Conservation (phyloP, 768 basidiomycete species). For the Trametes sanguinea region DNA sequence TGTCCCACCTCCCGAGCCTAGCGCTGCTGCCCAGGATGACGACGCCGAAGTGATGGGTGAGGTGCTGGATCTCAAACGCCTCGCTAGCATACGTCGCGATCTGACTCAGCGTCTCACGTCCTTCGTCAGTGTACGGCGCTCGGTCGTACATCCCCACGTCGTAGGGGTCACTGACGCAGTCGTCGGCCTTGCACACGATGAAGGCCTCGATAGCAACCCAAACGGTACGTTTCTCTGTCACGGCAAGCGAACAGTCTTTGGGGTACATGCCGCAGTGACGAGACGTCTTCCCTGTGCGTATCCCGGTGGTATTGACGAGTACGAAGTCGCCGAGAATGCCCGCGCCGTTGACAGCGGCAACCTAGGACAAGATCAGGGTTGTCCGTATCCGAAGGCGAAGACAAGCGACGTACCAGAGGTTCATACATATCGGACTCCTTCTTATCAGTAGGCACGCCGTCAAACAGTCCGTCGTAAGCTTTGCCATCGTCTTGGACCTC, state of each 20-base stretch:
- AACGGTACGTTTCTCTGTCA: background rate
- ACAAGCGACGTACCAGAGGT: too few relatives aligned
- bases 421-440: too few relatives aligned
- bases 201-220: background rate
- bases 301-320: too few relatives aligned
- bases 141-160: background rate
- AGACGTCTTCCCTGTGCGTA: too few relatives aligned
- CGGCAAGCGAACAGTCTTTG: background rate
- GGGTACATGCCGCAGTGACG: background rate
- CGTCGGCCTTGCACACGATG: background rate
- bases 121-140: background rate
- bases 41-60: slow-evolving; percentile 7
- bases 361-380: too few relatives aligned
- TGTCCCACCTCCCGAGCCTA: slow-evolving; percentile 1
- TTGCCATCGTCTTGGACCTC: too few relatives aligned
- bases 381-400: too few relatives aligned
- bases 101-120: background rate
- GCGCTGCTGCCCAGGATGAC: background rate
- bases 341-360: too few relatives aligned
- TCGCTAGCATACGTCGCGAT: background rate
- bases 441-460: too few relatives aligned
- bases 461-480: too few relatives aligned
- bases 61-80: slow-evolving; percentile 3
- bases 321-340: too few relatives aligned
- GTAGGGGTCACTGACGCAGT: background rate